Conservation (phyloP, 257 asterid genomes). For the Buddleja alternifolia region DNA sequence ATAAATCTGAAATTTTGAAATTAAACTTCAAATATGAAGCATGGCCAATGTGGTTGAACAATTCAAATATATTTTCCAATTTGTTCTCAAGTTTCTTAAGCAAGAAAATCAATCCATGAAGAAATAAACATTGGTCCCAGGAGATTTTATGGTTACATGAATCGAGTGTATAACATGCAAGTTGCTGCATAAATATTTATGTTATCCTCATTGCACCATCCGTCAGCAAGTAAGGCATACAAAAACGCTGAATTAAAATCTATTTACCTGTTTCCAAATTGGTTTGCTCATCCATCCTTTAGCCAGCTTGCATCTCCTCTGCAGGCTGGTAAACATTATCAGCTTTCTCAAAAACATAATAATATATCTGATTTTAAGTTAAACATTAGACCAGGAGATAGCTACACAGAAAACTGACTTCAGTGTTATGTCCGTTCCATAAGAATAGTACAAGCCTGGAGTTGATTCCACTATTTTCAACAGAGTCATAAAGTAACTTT, state of each 20-base stretch:
- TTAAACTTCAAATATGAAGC: slow-evolving; percentile 19
- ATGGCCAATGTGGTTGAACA: slow-evolving; percentile 17
- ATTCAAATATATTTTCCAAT: slow-evolving; percentile 11
- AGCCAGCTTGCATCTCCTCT: slow-evolving; percentile 82
- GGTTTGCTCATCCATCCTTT: slow-evolving; percentile 91
- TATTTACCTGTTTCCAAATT: slow-evolving; percentile 89
- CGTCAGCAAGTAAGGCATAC: slow-evolving; percentile 20
- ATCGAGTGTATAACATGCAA: background rate
- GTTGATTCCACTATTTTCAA: slow-evolving; percentile 89
- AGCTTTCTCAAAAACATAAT: slow-evolving; percentile 34
- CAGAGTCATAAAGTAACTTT: slow-evolving; percentile 77
- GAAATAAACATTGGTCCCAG: background rate
- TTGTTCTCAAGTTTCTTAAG: slow-evolving; percentile 9
- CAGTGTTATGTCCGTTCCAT: slow-evolving; percentile 85
- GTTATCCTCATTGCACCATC: slow-evolving; percentile 12
- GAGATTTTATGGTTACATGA: slow-evolving; percentile 3
- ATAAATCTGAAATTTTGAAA: slow-evolving; percentile 7
- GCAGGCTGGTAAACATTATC: slow-evolving; percentile 67
- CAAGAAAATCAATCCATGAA: slow-evolving; percentile 15
- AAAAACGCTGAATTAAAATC: background rate
- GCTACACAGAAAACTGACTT: slow-evolving; percentile 50
- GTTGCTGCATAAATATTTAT: background rate
- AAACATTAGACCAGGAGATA: slow-evolving; percentile 25
- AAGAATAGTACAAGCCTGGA: slow-evolving; percentile 89
- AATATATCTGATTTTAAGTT: slow-evolving; percentile 3